Evolutionary conservation across 345 rosid genomes (phyloP).

Genomic region (Trapa incisa): DNA sequence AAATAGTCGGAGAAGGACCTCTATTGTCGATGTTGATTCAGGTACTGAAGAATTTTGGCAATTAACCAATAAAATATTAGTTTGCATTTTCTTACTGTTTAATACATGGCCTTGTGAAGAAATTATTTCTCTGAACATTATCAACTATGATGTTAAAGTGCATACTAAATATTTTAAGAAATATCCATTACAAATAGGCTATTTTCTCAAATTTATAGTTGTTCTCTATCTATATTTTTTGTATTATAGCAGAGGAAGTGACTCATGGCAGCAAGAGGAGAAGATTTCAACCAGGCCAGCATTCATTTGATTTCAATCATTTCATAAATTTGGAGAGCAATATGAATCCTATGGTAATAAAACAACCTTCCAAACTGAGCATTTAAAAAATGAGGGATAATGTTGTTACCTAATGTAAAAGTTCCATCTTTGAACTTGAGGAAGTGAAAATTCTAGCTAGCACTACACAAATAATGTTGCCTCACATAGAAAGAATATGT

Average conservation of each 20-base stretch:
- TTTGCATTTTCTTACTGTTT: neutral
- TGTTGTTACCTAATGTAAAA: neutral
- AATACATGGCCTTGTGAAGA: neutral
- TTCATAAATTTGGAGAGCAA: constrained; percentile 45
- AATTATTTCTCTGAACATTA: neutral
- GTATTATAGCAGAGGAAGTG: constrained; percentile 11
- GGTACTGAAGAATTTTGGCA: constrained; percentile 25
- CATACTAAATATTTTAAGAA: neutral
- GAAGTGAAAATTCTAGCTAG: neutral
- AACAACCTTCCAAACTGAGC: too few species aligned
- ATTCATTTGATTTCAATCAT: constrained; percentile 24
- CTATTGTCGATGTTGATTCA: constrained; percentile 36
- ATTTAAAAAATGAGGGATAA: neutral
- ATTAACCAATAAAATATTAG: neutral
- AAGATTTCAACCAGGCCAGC: constrained; percentile 19
- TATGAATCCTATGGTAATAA: constrained; percentile 24
- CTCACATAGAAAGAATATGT: neutral
- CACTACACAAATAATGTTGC: neutral
- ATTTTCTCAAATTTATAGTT: too few species aligned
- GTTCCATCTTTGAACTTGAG: neutral
- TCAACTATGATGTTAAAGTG: neutral
- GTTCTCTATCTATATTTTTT: too few species aligned
- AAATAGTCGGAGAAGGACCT: constrained; percentile 26
- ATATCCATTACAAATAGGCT: neutral
- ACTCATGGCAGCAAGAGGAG: constrained; percentile 27